Base-by-base conservation (phyloP, 2,329 filamentous ascomycete genomes). In the Epichloe brachyelytri region DNA sequence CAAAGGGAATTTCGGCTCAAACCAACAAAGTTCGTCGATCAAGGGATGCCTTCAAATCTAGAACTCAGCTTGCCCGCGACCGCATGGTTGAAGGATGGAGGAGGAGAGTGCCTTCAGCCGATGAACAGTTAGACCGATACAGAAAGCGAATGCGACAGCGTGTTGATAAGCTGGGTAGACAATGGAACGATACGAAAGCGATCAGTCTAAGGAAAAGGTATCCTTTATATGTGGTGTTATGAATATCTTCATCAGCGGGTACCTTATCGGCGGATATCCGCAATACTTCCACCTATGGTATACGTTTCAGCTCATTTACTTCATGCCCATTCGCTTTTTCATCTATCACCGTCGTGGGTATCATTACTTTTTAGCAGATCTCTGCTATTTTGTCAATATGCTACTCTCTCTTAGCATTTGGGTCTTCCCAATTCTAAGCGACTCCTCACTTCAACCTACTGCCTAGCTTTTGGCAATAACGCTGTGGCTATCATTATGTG, bases 401-500 rank as follows among this genome's bases (percentile, higher is more conserved):
- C 76, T 98, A 50, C 73, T 87, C 34, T 74, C 91, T 56, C 72
- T 94, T 54, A 86, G 82, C 59, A 79, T 98, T 48, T 98, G 91
- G 90, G 75, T 86, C 36, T 96, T 97, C 61, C 93, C 0, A 72
- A 78, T 48, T 96, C 90, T 12, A 95, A 95, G 68, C 83, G 91
- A 43, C 77, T 98, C 15, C 90, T 98, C 67, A 93, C 94, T 57
- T 83, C 88, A 58, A 85, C 88, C 1, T 98, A 90, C 68, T 97
- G 93, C 62, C 75, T 98, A 36, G 87, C 90, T 10, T 94, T 88
- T 63, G 93, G 93, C 56, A 98, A 98, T 69, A 98, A 98, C 64
- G 93, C 93, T 19, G 83, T 96, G 45, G 93, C 93, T 12, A 97
- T 98, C 65, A 89, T 93, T 64, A 93, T 98, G 90, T 98, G 93